These are phyloP conservation scores for Anthostomella pinea DNA, from an alignment of 2,329 filamentous ascomycete genomes.

Conservation along the genomic window DNA sequence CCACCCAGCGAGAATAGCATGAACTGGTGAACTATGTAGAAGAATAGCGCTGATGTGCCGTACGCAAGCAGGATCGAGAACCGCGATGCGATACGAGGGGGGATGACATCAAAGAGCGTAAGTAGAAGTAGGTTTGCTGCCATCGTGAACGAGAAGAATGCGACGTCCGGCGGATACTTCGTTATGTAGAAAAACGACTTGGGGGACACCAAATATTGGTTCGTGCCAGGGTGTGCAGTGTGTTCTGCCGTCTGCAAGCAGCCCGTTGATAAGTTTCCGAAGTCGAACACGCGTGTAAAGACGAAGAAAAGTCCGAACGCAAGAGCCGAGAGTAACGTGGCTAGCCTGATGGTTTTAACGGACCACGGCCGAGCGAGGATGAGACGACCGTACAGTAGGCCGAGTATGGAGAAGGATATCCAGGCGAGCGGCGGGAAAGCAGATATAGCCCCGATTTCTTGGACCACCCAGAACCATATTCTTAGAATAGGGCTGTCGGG, in stretches of 20 bases:
- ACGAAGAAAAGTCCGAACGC: conserved; percentile 38
- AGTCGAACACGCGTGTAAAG: conserved; percentile 38
- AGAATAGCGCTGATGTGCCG: conserved; percentile 46
- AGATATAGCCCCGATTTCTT: conserved; percentile 32
- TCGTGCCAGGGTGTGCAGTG: conserved; percentile 24
- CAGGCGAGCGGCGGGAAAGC: conserved; percentile 44
- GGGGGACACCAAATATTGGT: conserved; percentile 41
- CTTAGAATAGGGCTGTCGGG: conserved; percentile 25
- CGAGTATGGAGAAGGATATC: conserved; percentile 45
- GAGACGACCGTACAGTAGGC: conserved; percentile 42
- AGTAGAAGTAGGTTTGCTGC: conserved; percentile 39
- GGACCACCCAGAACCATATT: conserved; percentile 42
- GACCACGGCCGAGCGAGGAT: conserved; percentile 22
- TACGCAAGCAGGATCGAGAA: conserved; percentile 40
- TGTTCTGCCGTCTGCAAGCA: conserved; percentile 42
- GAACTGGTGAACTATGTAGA: conserved; percentile 41
- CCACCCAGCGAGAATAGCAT: conserved; percentile 30
- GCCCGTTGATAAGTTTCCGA: conserved; percentile 43
- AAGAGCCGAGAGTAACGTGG: conserved; percentile 29
- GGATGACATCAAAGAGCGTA: conserved; percentile 35
- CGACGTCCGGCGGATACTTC: conserved; percentile 47
- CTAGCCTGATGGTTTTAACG: conserved; percentile 22
- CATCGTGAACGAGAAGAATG: conserved; percentile 42
- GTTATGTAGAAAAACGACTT: conserved; percentile 45
- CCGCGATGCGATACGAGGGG: conserved; percentile 26